Evolutionary conservation across 2,329 filamentous ascomycete species (phyloP).

Genomic region (Clarireedia paspali): DNA sequence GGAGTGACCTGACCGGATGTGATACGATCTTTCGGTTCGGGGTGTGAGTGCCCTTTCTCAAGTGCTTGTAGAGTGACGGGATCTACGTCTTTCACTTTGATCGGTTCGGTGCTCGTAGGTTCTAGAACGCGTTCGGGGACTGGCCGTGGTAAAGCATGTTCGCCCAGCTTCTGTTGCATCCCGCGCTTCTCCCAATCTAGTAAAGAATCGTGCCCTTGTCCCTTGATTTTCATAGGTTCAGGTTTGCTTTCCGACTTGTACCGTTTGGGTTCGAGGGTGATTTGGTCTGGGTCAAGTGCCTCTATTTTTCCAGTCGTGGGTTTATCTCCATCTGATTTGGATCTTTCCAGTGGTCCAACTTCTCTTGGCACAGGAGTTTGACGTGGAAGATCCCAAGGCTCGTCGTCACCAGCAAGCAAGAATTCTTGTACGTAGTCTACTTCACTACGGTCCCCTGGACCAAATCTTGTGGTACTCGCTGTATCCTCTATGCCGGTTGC

Average conservation of each 20-base stretch:
- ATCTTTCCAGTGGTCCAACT: not conserved
- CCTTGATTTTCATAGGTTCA: constrained; percentile 2
- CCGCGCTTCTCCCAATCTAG: constrained; percentile 7
- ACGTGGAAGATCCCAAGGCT: constrained; percentile 7
- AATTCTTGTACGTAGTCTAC: constrained; percentile 6
- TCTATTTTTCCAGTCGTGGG: not conserved
- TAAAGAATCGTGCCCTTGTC: not conserved
- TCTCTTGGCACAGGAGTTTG: constrained; percentile 1
- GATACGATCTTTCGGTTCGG: not conserved
- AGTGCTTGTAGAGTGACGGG: not conserved
- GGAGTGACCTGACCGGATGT: not conserved
- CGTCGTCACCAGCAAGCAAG: constrained; percentile 5
- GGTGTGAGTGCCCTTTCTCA: not conserved
- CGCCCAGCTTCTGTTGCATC: constrained; percentile 5
- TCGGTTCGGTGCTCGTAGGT: not conserved
- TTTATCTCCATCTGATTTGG: not conserved
- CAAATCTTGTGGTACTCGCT: constrained; percentile 1
- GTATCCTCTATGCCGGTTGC: constrained; percentile 2
- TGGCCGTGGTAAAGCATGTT: not conserved
- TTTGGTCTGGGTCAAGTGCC: constrained; percentile 2
- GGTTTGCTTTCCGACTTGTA: constrained; percentile 2
- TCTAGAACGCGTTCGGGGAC: not conserved
- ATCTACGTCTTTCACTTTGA: not conserved
- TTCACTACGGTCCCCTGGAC: not conserved
- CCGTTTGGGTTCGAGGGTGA: constrained; percentile 6